phyloP scores from a whole-genome alignment of 2,329 filamentous ascomycete species.

The Penicillium sp. region DNA sequence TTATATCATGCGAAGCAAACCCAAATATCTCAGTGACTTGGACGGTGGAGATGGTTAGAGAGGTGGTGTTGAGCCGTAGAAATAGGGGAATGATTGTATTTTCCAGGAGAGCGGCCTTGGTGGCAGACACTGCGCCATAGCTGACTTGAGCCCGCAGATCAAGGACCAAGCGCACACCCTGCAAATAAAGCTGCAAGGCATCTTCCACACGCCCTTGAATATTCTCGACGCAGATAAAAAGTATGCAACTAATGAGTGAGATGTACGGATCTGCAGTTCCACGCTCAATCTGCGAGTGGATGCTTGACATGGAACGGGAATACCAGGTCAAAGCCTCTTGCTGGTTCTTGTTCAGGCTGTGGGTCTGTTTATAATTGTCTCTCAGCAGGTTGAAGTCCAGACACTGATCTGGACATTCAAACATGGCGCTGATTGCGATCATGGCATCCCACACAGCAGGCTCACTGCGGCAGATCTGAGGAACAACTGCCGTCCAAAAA shows the following conservation, averaged over 20 bases:
- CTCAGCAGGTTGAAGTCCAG: slow-evolving; percentile 3
- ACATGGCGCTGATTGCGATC: slow-evolving; percentile 15
- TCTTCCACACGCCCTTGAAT: slow-evolving; percentile 23
- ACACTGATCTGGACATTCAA: slow-evolving; percentile 9
- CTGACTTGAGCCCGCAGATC: slow-evolving; percentile 16
- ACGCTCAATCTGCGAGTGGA: slow-evolving; percentile 24
- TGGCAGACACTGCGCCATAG: slow-evolving; percentile 4
- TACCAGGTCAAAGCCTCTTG: slow-evolving; percentile 30
- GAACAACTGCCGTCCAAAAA: slow-evolving; percentile 19
- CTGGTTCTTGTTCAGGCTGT: slow-evolving; percentile 4
- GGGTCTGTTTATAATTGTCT: not conserved
- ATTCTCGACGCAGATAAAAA: slow-evolving; percentile 32
- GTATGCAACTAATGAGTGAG: slow-evolving; percentile 26
- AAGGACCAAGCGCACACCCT: slow-evolving; percentile 25
- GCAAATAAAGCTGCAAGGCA: slow-evolving; percentile 23
- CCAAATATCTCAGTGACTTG: slow-evolving; percentile 5
- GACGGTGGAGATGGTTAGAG: slow-evolving; percentile 6
- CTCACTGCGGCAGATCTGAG: slow-evolving; percentile 17
- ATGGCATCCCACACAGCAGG: slow-evolving; percentile 22
- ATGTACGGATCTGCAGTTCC: slow-evolving; percentile 22
- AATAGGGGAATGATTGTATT: slow-evolving; percentile 28
- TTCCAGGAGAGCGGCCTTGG: slow-evolving; percentile 19
- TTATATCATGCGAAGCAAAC: slow-evolving; percentile 9
- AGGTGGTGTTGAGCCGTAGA: slow-evolving; percentile 21
- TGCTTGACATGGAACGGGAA: slow-evolving; percentile 25